phyloP scores from a whole-genome alignment of 805 yeast species.

The Jamesozyma gamospora region DNA sequence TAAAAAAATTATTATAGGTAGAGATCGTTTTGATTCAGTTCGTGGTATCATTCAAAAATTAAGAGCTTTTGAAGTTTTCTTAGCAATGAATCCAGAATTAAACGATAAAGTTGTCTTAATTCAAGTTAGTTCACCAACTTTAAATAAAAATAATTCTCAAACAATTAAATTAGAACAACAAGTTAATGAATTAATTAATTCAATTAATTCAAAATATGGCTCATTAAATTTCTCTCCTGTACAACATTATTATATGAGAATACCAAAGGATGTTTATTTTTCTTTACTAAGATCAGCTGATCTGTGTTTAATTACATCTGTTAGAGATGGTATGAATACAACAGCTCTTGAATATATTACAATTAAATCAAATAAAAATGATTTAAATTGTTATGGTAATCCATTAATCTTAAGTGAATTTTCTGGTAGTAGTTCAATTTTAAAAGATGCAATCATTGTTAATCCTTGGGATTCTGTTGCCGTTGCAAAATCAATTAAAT shows the following conservation, averaged over 20 bases:
- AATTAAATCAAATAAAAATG: constrained; percentile 52
- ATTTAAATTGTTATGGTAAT: constrained; percentile 31
- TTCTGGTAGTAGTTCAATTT: constrained; percentile 72
- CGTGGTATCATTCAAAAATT: constrained; percentile 91
- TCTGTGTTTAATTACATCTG: constrained; percentile 76
- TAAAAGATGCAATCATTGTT: constrained; percentile 66
- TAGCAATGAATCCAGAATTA: constrained; percentile 91
- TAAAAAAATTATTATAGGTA: constrained; percentile 77
- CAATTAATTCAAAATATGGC: constrained; percentile 80
- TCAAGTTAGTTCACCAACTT: constrained; percentile 75
- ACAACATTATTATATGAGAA: constrained; percentile 83
- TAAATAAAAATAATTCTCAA: constrained; percentile 26
- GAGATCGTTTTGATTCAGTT: constrained; percentile 86
- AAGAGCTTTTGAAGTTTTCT: constrained; percentile 79
- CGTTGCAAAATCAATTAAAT: constrained; percentile 74
- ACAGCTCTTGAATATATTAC: constrained; percentile 88
- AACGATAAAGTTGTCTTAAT: constrained; percentile 74
- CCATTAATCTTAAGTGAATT: constrained; percentile 89
- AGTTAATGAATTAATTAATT: constrained; percentile 71
- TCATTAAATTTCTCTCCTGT: constrained; percentile 76
- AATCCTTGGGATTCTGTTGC: constrained; percentile 98
- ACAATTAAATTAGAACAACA: constrained; percentile 62
- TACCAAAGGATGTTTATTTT: constrained; percentile 78
- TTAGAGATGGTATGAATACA: constrained; percentile 94
- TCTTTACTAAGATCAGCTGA: constrained; percentile 87